These are phyloP conservation scores for Oryza officinalis DNA, from an alignment of 176 grass and related monocot species.

Conservation along the genomic window DNA sequence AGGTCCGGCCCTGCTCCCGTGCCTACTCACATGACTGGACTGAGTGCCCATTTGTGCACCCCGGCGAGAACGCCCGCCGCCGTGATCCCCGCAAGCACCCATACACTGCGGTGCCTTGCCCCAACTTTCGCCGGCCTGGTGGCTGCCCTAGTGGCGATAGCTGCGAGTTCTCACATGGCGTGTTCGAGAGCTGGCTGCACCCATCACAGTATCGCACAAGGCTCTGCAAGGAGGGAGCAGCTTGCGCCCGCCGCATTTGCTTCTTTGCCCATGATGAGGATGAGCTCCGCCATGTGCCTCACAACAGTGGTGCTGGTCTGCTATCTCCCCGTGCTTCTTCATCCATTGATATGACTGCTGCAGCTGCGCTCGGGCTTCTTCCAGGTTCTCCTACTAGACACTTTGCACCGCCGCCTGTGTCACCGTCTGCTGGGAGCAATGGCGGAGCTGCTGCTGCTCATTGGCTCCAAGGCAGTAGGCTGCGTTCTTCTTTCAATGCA, in stretches of 20 bases:
- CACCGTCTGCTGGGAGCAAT: constrained; percentile 55
- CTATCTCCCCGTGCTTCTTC: constrained; percentile 65
- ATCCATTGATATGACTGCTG: constrained; percentile 71
- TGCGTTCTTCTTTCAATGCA: constrained; percentile 83
- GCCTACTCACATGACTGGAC: constrained; percentile 96
- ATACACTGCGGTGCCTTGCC: constrained; percentile 84
- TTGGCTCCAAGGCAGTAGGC: constrained; percentile 72
- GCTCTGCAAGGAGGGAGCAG: constrained; percentile 74
- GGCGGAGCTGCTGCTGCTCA: constrained; percentile 33
- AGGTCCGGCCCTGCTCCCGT: constrained; percentile 83
- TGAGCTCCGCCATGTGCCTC: constrained; percentile 73
- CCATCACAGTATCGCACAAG: constrained; percentile 89
- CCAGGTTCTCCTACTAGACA: constrained; percentile 49
- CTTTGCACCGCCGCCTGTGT: constrained; percentile 52
- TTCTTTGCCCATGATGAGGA: constrained; percentile 88
- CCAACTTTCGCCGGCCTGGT: constrained; percentile 75
- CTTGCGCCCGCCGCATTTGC: constrained; percentile 78
- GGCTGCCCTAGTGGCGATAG: constrained; percentile 67
- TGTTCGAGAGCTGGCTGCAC: constrained; percentile 97
- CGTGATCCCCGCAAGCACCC: constrained; percentile 78
- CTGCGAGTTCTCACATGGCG: constrained; percentile 88
- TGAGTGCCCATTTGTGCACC: constrained; percentile 88
- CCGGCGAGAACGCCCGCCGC: constrained; percentile 81
- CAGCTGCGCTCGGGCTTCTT: constrained; percentile 59
- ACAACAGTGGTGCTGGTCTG: constrained; percentile 58